A percentile compares a stretch with the other conserved stretches of the same genome.
Evolutionary conservation across 768 basidiomycete species (phyloP).

Genomic region (Termitomyces titanicus): DNA sequence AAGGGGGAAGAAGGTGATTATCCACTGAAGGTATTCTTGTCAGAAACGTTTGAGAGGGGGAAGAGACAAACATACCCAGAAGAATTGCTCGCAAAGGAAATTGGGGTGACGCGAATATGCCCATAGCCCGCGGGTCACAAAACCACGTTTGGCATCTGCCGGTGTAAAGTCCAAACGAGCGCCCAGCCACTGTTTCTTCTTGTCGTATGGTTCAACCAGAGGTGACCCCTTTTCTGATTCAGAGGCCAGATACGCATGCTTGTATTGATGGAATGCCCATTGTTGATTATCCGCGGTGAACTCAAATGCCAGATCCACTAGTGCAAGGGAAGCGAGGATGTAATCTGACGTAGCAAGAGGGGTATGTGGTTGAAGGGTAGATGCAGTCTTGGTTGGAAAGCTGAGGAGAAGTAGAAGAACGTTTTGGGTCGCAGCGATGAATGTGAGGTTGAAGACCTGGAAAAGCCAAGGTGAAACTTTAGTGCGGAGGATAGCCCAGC

Average conservation of each 20-base stretch:
- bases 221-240: conserved; percentile 23
- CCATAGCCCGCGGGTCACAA: conserved; percentile 84
- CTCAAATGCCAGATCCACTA: conserved; percentile 62
- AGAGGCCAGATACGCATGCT: conserved; percentile 44
- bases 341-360: conserved; percentile 58
- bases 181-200: conserved; percentile 56
- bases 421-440: conserved; percentile 80
- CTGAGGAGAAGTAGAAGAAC: conserved; percentile 72
- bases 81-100: conserved; percentile 84
- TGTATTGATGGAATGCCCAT: conserved; percentile 79
- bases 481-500: conserved; percentile 76
- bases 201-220: conserved; percentile 35
- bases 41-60: neutral
- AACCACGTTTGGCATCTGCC: conserved; percentile 73
- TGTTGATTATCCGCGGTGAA: conserved; percentile 92
- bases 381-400: conserved; percentile 55
- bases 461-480: conserved; percentile 43
- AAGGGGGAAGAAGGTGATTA: conserved; percentile 66
- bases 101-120: conserved; percentile 89
- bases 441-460: conserved; percentile 48
- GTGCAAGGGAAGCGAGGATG: conserved; percentile 51
- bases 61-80: conserved; percentile 58
- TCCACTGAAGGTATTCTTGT: conserved; percentile 39
- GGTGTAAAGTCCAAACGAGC: conserved; percentile 65
- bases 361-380: conserved; percentile 49